Evolutionary conservation across 106 monocot species (phyloP), one percentile per base, ranked within the genome.

Genomic region (Gastrodia elata): DNA sequence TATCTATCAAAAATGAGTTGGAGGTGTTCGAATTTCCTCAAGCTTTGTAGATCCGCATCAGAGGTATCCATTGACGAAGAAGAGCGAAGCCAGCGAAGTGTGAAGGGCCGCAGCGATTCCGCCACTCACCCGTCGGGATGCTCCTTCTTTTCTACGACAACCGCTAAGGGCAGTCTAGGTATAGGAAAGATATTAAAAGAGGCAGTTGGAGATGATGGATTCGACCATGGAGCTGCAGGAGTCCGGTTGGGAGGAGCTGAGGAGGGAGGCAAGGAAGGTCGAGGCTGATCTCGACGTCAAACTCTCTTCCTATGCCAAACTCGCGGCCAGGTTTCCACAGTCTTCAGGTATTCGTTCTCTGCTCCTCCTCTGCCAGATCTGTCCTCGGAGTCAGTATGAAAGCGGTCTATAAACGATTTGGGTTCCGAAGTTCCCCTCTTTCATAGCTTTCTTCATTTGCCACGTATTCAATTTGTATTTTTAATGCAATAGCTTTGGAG

Each of bases 231-330:
- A 72, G 76, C 16, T 76, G 27, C 75, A 81, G 40, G 79, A 79
- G 44, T 67, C 73, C 15, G 67, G 73, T 4, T 73, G 73, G 73
- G 78, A 78, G 33, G 78, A 78, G 35, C 38, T 78, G 37, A 78
- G 78, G 71, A 71, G 67, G 37, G 78, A 78, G 41, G 78, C 96
- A 20, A 77, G 89, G 64, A 96, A 96, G 87, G 84, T 96, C 79
- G 96, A 96, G 77, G 78, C 84, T 8, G 96, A 96, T 86, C 89
- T 96, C 46, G 96, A 92, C 35, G 87, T 85, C 65, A 96, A 86
- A 82, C 92, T 96, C 77, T 96, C 92, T 46, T 96, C 96, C 71
- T 96, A 96, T 72, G 92, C 92, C n/a, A 92, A 92, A 74, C 85
- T 96, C 44, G 96, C 87, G 18, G 42, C 89, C 46, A 76, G 86